Conservation (phyloP, 768 basidiomycete genomes). For the Sporobolomyces phaffii region DNA sequence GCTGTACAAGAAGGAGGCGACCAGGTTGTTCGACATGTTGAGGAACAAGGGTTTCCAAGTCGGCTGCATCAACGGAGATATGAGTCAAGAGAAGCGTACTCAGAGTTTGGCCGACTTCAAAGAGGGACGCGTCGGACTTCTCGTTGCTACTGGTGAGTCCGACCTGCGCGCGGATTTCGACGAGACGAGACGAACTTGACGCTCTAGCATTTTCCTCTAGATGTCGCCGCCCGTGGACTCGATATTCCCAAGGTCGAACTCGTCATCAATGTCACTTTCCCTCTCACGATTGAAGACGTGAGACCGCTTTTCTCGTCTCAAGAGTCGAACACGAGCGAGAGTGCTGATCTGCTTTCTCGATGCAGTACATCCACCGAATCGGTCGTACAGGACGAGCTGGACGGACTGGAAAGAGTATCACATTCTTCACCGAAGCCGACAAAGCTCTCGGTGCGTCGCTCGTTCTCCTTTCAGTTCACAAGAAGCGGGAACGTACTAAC, state of each 20-base stretch:
- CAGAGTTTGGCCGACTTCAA: slow-evolving; percentile 82
- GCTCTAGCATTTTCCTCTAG: slow-evolving; percentile 47
- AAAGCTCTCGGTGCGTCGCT: slow-evolving; percentile 35
- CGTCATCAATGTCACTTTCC: slow-evolving; percentile 63
- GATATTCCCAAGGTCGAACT: slow-evolving; percentile 93
- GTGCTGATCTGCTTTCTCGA: slow-evolving; percentile 40
- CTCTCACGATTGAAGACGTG: slow-evolving; percentile 88
- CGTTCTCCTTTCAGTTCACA: background rate
- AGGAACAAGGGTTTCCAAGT: slow-evolving; percentile 60
- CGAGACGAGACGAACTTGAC: background rate
- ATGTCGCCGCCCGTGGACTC: slow-evolving; percentile 92
- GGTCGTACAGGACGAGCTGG: slow-evolving; percentile 73
- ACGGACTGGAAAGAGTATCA: slow-evolving; percentile 80
- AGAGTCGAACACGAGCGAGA: background rate
- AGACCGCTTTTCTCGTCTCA: slow-evolving; percentile 45
- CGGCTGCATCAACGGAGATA: slow-evolving; percentile 53
- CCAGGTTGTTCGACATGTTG: slow-evolving; percentile 77
- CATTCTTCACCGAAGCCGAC: slow-evolving; percentile 89
- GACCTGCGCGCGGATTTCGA: background rate
- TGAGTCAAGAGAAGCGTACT: slow-evolving; percentile 76
- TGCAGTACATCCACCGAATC: slow-evolving; percentile 50
- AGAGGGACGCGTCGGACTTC: slow-evolving; percentile 65
- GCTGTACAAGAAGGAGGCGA: slow-evolving; percentile 89
- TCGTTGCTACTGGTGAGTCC: slow-evolving; percentile 64
- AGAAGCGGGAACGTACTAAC: too few species aligned